Evolutionary conservation across 768 basidiomycete species (phyloP).

Genomic region (Podaxis sp.): DNA sequence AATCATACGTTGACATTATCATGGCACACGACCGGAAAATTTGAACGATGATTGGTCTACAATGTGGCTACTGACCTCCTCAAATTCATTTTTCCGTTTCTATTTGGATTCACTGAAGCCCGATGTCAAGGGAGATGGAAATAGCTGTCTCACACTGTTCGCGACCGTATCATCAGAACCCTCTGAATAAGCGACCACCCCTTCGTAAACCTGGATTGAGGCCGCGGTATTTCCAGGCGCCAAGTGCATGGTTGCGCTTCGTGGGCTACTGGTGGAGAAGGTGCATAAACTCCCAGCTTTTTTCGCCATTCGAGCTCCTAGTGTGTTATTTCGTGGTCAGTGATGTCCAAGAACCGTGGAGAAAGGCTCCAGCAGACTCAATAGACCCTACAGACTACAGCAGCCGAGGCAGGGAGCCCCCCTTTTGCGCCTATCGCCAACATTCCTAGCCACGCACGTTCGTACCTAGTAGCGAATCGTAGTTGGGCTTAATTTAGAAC

Average conservation of each 20-base stretch:
- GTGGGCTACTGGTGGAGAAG: not conserved
- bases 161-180: not conserved
- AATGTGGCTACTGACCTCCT: not conserved
- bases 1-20: not conserved
- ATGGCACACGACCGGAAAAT: constrained; percentile 12
- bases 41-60: constrained; percentile 2
- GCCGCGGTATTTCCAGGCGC: not conserved
- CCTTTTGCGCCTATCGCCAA: not conserved
- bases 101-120: not conserved
- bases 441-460: constrained; percentile 1
- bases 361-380: not conserved
- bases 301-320: not conserved
- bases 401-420: not conserved
- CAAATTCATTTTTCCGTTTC: not conserved
- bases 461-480: not conserved
- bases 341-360: no score
- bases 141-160: not conserved
- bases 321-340: not conserved
- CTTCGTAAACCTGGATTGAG: not conserved
- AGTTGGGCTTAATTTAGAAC: not conserved
- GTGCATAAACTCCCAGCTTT: not conserved
- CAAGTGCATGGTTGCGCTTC: not conserved
- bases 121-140: not conserved
- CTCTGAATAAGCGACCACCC: not conserved
- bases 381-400: not conserved